Evolutionary conservation across 768 basidiomycete genomes (phyloP).

Genomic region (Boletus bicolor): DNA sequence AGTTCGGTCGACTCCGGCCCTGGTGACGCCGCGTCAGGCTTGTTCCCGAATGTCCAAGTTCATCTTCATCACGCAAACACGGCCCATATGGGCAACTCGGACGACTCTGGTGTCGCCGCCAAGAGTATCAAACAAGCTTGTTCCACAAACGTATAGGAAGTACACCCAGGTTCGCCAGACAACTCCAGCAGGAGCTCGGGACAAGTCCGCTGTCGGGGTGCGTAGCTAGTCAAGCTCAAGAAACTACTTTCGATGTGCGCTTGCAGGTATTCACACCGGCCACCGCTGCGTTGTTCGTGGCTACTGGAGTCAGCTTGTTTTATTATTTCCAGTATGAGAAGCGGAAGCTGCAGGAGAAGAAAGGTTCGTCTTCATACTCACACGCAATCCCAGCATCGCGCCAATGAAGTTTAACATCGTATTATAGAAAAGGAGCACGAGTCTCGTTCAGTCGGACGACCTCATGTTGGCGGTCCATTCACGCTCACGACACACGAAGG

Average conservation of each 20-base stretch:
- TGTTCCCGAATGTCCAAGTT: slow-evolving; percentile 18
- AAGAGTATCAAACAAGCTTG: background rate
- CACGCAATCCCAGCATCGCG: background rate
- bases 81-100: slow-evolving; percentile 10
- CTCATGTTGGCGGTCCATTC: slow-evolving; percentile 92
- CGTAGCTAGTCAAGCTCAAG: background rate
- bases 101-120: slow-evolving; percentile 1
- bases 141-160: slow-evolving; percentile 5
- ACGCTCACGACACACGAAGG: slow-evolving; percentile 63
- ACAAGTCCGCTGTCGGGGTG: slow-evolving; percentile 36
- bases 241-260: background rate
- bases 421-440: slow-evolving; percentile 68
- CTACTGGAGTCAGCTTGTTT: slow-evolving; percentile 76
- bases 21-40: background rate
- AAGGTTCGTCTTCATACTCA: slow-evolving; percentile 47
- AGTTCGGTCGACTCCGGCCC: background rate
- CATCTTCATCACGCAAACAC: slow-evolving; percentile 21
- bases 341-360: slow-evolving; percentile 66
- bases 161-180: slow-evolving; percentile 22
- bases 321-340: slow-evolving; percentile 92
- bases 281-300: slow-evolving; percentile 80
- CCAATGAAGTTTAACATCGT: background rate
- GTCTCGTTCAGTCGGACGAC: slow-evolving; percentile 73
- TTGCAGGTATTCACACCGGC: slow-evolving; percentile 86
- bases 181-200: slow-evolving; percentile 27